Evolutionary conservation across 441 rosid species (phyloP).

Genomic region (Brassica balearica): DNA sequence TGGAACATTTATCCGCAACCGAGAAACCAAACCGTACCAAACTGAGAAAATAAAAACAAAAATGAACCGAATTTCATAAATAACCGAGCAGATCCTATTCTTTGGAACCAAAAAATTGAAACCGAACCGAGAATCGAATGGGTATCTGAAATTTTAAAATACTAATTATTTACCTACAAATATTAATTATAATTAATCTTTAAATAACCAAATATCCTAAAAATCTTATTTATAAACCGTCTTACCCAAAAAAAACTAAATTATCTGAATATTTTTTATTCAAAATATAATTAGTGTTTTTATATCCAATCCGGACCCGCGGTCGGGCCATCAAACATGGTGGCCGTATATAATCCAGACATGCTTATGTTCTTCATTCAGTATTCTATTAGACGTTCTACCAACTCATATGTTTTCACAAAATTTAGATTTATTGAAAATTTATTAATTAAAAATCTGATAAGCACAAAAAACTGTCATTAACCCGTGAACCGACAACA

Average conservation of each 20-base stretch:
- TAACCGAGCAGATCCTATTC: neutral
- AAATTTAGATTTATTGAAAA: neutral
- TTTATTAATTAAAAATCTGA: no score
- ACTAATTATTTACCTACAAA: neutral
- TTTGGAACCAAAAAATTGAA: neutral
- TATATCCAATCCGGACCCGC: neutral
- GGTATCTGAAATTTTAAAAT: neutral
- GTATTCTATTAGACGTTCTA: neutral
- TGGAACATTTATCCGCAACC: neutral
- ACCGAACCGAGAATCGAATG: neutral
- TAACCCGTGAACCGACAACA: neutral
- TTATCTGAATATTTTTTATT: no score
- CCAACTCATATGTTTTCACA: neutral
- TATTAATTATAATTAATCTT: no score
- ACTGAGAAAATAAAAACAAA: neutral
- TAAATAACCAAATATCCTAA: no score
- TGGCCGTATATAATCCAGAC: neutral
- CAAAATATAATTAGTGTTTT: no score
- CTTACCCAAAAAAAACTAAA: no score
- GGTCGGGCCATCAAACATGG: neutral
- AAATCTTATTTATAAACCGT: no score
- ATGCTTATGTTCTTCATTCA: neutral
- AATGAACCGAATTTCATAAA: neutral
- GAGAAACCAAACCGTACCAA: neutral
- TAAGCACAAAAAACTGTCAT: neutral